Evolutionary conservation across 768 basidiomycete genomes (phyloP).

Genomic region (Flagelloscypha sp.): DNA sequence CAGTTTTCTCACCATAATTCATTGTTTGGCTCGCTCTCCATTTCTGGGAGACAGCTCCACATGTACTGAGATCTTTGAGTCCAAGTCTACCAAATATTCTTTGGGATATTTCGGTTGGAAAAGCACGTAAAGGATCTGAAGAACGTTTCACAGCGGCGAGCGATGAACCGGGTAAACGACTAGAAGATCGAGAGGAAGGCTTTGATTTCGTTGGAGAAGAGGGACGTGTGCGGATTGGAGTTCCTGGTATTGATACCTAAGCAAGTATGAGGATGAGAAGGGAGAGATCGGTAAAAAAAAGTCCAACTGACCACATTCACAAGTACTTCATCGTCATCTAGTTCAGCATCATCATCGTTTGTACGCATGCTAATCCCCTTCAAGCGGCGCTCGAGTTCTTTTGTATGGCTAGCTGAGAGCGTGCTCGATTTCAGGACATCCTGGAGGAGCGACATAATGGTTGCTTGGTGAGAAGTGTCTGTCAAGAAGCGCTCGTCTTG

Average conservation of each 20-base stretch:
- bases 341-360: slow-evolving; percentile 40
- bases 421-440: slow-evolving; percentile 55
- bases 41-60: slow-evolving; percentile 74
- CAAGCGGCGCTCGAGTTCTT: slow-evolving; percentile 24
- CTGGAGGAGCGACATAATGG: slow-evolving; percentile 61
- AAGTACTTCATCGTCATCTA: slow-evolving; percentile 58
- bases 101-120: slow-evolving; percentile 80
- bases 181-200: slow-evolving; percentile 39
- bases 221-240: slow-evolving; percentile 58
- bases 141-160: slow-evolving; percentile 15
- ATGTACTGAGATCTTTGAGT: slow-evolving; percentile 61
- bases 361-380: slow-evolving; percentile 20
- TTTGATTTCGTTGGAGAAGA: slow-evolving; percentile 41
- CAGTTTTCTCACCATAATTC: slow-evolving; percentile 62
- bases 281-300: slow-evolving; percentile 1
- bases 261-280: slow-evolving; percentile 1
- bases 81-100: slow-evolving; percentile 60
- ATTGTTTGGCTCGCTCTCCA: slow-evolving; percentile 86
- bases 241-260: slow-evolving; percentile 61
- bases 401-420: slow-evolving; percentile 26
- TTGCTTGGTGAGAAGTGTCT: too few species aligned
- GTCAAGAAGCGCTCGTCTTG: too few species aligned
- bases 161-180: slow-evolving; percentile 16
- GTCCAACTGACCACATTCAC: slow-evolving; percentile 56
- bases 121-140: slow-evolving; percentile 54